Conservation (phyloP, 208 protist species). For the Eutreptiella sp. region DNA sequence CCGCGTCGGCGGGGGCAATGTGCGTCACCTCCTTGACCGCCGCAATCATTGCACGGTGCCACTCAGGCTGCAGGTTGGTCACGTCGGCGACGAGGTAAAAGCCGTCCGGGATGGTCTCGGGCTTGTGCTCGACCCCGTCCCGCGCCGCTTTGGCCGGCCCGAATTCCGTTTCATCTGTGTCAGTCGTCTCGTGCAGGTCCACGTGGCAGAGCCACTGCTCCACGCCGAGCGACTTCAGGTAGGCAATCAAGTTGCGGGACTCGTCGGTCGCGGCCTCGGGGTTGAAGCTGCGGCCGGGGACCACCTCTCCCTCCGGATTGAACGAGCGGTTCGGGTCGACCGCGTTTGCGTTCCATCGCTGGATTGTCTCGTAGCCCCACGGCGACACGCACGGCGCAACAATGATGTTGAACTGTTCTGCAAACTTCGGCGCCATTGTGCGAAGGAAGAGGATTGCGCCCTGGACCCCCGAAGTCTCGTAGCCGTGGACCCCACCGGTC, state of each 20-base stretch:
- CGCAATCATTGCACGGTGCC: conserved; percentile 28
- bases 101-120: conserved; percentile 34
- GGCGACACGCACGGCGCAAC: conserved; percentile 10
- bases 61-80: conserved; percentile 9
- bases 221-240: background rate
- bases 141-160: conserved; percentile 31
- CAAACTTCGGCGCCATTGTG: background rate
- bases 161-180: conserved; percentile 38
- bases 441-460: conserved; percentile 9
- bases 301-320: background rate
- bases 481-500: conserved; percentile 23
- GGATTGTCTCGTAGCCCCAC: conserved; percentile 21
- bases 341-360: conserved; percentile 15
- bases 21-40: conserved; percentile 33
- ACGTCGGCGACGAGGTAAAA: conserved; percentile 38
- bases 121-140: conserved; percentile 21
- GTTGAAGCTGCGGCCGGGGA: background rate
- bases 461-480: conserved; percentile 23
- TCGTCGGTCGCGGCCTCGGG: background rate
- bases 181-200: conserved; percentile 41
- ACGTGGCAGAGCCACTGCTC: conserved; percentile 20
- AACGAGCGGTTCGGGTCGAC: conserved; percentile 25
- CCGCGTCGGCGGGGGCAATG: conserved; percentile 34
- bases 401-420: background rate
- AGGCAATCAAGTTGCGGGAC: background rate